Percentiles rank a stretch among this genome's conserved stretches.
phyloP scores from a whole-genome alignment of 2,329 filamentous ascomycete genomes.

The Coniochaeta hoffmannii region DNA sequence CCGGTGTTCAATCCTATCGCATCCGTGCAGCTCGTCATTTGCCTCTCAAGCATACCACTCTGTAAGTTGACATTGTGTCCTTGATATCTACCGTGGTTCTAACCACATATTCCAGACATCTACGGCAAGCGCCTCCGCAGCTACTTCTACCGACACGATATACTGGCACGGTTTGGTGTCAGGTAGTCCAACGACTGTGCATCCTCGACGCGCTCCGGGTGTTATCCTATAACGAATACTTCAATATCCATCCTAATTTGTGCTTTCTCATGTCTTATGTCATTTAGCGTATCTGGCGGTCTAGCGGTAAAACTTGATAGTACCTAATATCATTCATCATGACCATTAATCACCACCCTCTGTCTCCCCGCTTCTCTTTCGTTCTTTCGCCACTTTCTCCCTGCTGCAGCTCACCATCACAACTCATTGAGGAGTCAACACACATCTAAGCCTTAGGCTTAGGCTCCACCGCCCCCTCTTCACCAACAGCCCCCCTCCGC shows the following conservation, averaged over 20 bases:
- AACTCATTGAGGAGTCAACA: background rate
- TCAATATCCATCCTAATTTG: background rate
- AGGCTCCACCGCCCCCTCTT: background rate
- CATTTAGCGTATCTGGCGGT: background rate
- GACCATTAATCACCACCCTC: background rate
- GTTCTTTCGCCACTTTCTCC: too few species aligned
- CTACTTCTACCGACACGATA: slow-evolving; percentile 68
- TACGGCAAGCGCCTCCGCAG: slow-evolving; percentile 71
- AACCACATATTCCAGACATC: slow-evolving; percentile 45
- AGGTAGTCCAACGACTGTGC: slow-evolving; percentile 6
- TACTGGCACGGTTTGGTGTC: slow-evolving; percentile 45
- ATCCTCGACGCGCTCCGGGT: background rate
- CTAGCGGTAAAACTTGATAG: background rate
- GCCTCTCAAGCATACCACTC: slow-evolving; percentile 65
- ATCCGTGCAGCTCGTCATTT: slow-evolving; percentile 71
- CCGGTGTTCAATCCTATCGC: slow-evolving; percentile 60
- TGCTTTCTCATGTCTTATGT: background rate
- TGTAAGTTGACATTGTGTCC: slow-evolving; percentile 50
- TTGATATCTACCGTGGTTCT: background rate
- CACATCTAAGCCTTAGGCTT: background rate
- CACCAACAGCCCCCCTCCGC: slow-evolving; percentile 7
- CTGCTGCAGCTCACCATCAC: background rate
- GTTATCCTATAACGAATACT: too few species aligned
- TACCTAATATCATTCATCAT: background rate
- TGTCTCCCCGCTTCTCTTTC: background rate